phyloP scores from a whole-genome alignment of 208 protist genomes.

The Trypanosoma lewisi region DNA sequence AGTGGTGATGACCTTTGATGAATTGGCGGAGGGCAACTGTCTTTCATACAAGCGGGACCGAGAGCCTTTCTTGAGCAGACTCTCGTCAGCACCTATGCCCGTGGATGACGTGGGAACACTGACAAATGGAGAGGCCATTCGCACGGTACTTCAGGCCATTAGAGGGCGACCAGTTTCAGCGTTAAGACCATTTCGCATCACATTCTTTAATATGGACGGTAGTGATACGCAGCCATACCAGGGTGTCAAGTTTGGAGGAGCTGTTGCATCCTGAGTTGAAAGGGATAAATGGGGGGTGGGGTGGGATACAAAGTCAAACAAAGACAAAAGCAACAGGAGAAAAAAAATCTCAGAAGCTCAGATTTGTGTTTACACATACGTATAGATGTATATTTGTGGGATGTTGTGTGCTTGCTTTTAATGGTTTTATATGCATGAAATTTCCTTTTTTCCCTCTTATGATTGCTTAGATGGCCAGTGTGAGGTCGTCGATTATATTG shows the following conservation, averaged over 20 bases:
- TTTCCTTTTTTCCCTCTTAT: no score
- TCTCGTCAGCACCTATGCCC: conserved; percentile 38
- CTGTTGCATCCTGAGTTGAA: not conserved
- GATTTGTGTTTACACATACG: no score
- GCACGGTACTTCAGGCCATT: conserved; percentile 60
- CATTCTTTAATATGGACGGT: conserved; percentile 87
- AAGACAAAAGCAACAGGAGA: no score
- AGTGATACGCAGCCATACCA: conserved; percentile 71
- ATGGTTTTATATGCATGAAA: no score
- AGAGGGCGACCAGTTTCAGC: conserved; percentile 50
- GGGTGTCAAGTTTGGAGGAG: conserved; percentile 86
- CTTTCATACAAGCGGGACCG: conserved; percentile 46
- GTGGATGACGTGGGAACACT: conserved; percentile 65
- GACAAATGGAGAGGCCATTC: conserved; percentile 75
- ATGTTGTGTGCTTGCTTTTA: no score
- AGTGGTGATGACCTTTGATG: conserved; percentile 88
- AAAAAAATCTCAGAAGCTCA: no score
- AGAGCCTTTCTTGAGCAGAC: conserved; percentile 33
- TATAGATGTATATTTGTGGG: no score
- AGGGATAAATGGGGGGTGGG: not conserved
- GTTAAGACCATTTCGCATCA: conserved; percentile 73
- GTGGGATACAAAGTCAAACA: no score
- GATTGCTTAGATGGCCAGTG: no score
- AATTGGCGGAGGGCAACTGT: conserved; percentile 52
- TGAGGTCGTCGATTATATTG: no score